Conservation (phyloP, 805 yeast genomes). For the Lipomyces mesembrius region DNA sequence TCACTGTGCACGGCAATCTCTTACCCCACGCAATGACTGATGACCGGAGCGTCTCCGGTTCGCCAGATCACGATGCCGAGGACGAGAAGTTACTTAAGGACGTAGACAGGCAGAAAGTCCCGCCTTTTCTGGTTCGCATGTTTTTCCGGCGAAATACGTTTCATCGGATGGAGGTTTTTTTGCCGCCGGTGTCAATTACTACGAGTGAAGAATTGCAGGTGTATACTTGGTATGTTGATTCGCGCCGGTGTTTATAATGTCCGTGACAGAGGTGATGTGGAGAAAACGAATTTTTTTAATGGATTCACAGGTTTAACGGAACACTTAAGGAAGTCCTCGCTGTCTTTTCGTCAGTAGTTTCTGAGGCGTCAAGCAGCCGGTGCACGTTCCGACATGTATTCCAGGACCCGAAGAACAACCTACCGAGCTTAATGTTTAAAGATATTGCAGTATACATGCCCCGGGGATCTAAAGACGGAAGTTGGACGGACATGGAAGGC, state of each 20-base stretch:
- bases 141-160: conserved; percentile 6
- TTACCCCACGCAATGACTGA: not conserved
- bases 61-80: not conserved
- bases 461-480: not conserved
- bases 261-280: not conserved
- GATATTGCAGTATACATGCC: conserved; percentile 14
- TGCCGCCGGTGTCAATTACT: conserved; percentile 8
- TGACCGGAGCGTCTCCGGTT: not conserved
- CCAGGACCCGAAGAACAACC: not conserved
- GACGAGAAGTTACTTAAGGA: not conserved
- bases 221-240: conserved; percentile 18
- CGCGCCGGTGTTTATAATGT: no score
- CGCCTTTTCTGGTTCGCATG: conserved; percentile 13
- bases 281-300: not conserved
- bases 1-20: not conserved
- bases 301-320: conserved; percentile 7
- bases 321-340: conserved; percentile 8
- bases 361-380: conserved; percentile 4
- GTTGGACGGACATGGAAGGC: not conserved
- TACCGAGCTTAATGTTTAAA: not conserved
- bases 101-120: conserved; percentile 16
- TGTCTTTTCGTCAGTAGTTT: not conserved
- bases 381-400: conserved; percentile 18
- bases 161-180: conserved; percentile 7
- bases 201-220: conserved; percentile 14